Evolutionary conservation across 495 filamentous ascomycete species (phyloP).

Genomic region (Stereocaulon alpinum): DNA sequence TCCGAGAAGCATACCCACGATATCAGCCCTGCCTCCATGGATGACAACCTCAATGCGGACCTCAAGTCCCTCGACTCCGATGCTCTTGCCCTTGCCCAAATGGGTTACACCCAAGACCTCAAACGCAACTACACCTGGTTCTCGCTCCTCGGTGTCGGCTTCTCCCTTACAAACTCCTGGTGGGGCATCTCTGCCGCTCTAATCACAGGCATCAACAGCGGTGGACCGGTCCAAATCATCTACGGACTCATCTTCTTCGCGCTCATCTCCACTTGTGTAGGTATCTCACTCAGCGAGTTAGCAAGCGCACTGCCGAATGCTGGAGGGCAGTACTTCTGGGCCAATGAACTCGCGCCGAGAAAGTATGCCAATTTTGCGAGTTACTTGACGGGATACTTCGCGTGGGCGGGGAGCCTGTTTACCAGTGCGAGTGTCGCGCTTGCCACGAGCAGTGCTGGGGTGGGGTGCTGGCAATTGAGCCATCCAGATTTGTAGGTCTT

Average conservation of each 20-base stretch:
- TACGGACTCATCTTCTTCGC: constrained; percentile 50
- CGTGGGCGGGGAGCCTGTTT: constrained; percentile 48
- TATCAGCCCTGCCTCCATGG: neutral
- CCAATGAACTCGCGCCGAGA: constrained; percentile 45
- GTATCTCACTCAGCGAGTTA: constrained; percentile 45
- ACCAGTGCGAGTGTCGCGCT: constrained; percentile 49
- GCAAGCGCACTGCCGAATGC: constrained; percentile 50
- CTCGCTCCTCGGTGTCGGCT: constrained; percentile 48
- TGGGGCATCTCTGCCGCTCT: constrained; percentile 50
- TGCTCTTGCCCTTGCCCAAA: constrained; percentile 32
- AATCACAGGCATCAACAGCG: constrained; percentile 49
- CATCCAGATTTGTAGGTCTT: constrained; percentile 45
- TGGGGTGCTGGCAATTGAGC: constrained; percentile 48
- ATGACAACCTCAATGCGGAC: constrained; percentile 5
- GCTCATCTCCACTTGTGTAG: constrained; percentile 45
- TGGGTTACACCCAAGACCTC: constrained; percentile 52
- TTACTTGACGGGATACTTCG: constrained; percentile 49
- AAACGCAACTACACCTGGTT: constrained; percentile 48
- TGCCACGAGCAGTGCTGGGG: constrained; percentile 39
- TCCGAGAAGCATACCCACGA: constrained; percentile 5
- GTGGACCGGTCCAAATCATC: constrained; percentile 49
- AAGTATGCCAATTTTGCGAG: constrained; percentile 41
- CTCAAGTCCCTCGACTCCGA: constrained; percentile 26
- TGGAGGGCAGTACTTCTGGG: constrained; percentile 57
- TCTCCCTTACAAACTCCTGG: constrained; percentile 57